Evolutionary conservation across 2,329 filamentous ascomycete species (phyloP), one percentile per base, ranked within the genome.

Genomic region (Allantophomopsis lycopodina): DNA sequence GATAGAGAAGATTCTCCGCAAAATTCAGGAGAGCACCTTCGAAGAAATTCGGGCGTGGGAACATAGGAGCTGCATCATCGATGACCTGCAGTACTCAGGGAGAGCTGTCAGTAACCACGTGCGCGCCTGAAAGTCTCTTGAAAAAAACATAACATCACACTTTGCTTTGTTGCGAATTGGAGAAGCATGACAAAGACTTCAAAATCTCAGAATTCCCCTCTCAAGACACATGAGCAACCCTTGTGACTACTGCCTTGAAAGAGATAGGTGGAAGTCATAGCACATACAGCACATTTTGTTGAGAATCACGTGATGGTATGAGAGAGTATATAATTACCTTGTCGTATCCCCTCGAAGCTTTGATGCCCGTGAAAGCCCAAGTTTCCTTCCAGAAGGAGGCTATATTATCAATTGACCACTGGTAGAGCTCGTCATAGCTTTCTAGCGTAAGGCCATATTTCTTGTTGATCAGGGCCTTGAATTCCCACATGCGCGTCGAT

Each of bases 1-100:
- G 89, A 57, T 80, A 95, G 3, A 98, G 75, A 40, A 96, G 68
- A 57, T 98, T 98, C 63, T 96, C 85, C 18, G 89, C 88, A 56
- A 95, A 96, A 60, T 96, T 98, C 47, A 96, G 68, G 42, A 68
- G 76, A 12, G 83, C 73, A 8, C 79, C 80, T 41, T 76, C 59
- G 58, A 95, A 96, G 66, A 94, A 96, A 43, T 78, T 66, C 7
- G 89, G 88, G 17, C 86, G 78, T 17, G 89, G 89, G 52, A 87
- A 96, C 71, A 96, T 83, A 36, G 74, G 67, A 5, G 76, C 71
- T 40, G 73, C 60, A 32, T 70, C 56, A 17, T 82, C 73, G 14
- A 94, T 64, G 33, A 85, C 80, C 79, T 88, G 51, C 13, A 18
- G 36, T 6, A 8, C 10, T 28, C 23, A 28, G 11, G 23, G 7